Evolutionary conservation across 2,329 filamentous ascomycete species (phyloP).

Genomic region (Pseudopyricularia cyperi): DNA sequence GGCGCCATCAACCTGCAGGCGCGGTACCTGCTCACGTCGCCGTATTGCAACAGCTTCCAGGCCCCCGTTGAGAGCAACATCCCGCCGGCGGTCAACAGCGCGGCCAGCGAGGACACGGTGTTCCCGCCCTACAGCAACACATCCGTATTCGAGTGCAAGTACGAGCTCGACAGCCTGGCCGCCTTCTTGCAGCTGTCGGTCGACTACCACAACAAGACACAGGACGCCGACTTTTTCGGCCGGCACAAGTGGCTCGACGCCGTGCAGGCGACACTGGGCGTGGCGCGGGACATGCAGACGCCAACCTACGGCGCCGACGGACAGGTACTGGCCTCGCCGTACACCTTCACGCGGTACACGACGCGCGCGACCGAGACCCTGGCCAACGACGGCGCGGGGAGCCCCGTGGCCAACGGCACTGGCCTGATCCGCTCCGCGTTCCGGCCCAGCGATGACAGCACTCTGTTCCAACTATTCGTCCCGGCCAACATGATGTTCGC

Average conservation of each 20-base stretch:
- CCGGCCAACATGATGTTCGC: conserved; percentile 82
- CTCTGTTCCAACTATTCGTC: conserved; percentile 75
- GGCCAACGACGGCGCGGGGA: conserved; percentile 62
- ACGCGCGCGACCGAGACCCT: conserved; percentile 70
- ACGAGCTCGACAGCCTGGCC: conserved; percentile 82
- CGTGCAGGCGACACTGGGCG: conserved; percentile 53
- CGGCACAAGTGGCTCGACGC: conserved; percentile 61
- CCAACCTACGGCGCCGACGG: conserved; percentile 58
- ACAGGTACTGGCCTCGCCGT: conserved; percentile 43
- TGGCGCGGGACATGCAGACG: conserved; percentile 56
- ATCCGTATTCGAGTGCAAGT: conserved; percentile 89
- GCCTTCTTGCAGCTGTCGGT: conserved; percentile 73
- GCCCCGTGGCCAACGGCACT: conserved; percentile 66
- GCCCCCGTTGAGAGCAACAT: conserved; percentile 66
- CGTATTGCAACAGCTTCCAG: conserved; percentile 93
- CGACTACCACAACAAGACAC: conserved; percentile 64
- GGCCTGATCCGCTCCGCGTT: conserved; percentile 80
- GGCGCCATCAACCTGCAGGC: conserved; percentile 68
- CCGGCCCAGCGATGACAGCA: conserved; percentile 79
- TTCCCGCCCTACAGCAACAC: conserved; percentile 53
- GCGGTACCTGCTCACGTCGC: conserved; percentile 53
- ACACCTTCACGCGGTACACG: conserved; percentile 66
- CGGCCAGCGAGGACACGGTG: conserved; percentile 45
- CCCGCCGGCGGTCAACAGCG: conserved; percentile 39
- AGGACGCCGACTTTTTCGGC: conserved; percentile 60